Base-by-base conservation (phyloP, 2,329 filamentous ascomycete species). In the Penicillium brevicompactum region DNA sequence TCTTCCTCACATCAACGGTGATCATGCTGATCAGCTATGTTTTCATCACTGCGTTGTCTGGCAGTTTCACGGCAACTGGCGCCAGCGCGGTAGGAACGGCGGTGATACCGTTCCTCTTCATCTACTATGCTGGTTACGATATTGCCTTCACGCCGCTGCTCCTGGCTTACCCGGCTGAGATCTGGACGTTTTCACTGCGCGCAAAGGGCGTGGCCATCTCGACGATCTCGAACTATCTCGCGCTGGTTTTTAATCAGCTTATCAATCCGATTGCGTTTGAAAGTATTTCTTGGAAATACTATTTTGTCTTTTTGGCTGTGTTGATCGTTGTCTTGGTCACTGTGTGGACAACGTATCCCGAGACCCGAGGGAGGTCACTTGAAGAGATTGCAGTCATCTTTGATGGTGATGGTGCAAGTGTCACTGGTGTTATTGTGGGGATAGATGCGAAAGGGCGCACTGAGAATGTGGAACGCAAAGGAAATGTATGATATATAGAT, bases 71-170 rank as follows among this genome's bases (percentile, higher is more conserved):
- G 1, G 34, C 55, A 1, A 63, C 58, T 2, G 37, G 34, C 1
- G 46, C 51, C 3, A 32, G 48, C 1, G 52, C 55, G 2, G 60
- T 59, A 0, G 69, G 69, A 6, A 65, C 57, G 4, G 66, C 66
- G 1, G 67, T 69, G 1, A 65, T 71, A 10, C 65, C 67, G 1
- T 63, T 70, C 24, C 49, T 71, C 5, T 71, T 69, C 37, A 56
- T 68, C 27, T 70, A 64, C 56, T 68, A 66, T 37, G 62, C 62
- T 0, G 65, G 64, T 7, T 68, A 68, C 18, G 60, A 62, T 14
- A 62, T 68, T 21, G 65, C 65, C 1, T 31, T 67, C 21, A 67
- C 64, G 3, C 65, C 64, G 1, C 51, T 67, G 10, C 32, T 67
- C 0, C 52, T 58, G 5, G 57, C 63, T 1, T 64, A 67, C 32